These are phyloP conservation scores for Podaxis rugospora DNA, from an alignment of 768 basidiomycete genomes.

Conservation along the genomic window DNA sequence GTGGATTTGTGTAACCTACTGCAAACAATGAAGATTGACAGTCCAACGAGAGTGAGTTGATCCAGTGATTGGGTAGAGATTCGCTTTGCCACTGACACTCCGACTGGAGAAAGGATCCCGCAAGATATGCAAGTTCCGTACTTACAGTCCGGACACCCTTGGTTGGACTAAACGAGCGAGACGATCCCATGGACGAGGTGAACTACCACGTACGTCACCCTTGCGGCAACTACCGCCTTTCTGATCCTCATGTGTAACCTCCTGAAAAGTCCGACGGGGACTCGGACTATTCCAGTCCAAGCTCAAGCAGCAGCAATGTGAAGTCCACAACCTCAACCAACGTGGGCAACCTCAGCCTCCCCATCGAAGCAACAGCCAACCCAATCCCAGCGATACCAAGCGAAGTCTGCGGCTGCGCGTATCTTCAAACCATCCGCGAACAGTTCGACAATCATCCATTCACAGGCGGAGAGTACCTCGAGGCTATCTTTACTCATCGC, in stretches of 20 bases:
- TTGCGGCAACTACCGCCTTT: not conserved
- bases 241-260: not conserved
- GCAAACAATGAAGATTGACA: conserved; percentile 44
- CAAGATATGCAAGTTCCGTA: conserved; percentile 18
- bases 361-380: conserved; percentile 8
- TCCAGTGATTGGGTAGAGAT: not conserved
- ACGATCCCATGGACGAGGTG: conserved; percentile 43
- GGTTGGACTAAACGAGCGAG: conserved; percentile 27
- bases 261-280: conserved; percentile 39
- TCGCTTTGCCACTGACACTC: conserved; percentile 5
- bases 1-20: conserved; percentile 52
- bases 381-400: conserved; percentile 12
- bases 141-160: conserved; percentile 13
- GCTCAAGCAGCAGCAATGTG: conserved; percentile 24
- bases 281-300: conserved; percentile 41
- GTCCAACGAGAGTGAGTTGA: conserved; percentile 26
- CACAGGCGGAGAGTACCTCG: conserved; percentile 73
- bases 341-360: not conserved
- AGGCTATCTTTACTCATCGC: conserved; percentile 75
- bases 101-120: conserved; percentile 40
- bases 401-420: conserved; percentile 52
- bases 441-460: conserved; percentile 52
- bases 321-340: not conserved
- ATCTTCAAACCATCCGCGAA: conserved; percentile 54
- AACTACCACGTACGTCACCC: conserved; percentile 34